Evolutionary conservation across 352 stramenopile genomes (phyloP).

Genomic region (Plasmopara viticola): DNA sequence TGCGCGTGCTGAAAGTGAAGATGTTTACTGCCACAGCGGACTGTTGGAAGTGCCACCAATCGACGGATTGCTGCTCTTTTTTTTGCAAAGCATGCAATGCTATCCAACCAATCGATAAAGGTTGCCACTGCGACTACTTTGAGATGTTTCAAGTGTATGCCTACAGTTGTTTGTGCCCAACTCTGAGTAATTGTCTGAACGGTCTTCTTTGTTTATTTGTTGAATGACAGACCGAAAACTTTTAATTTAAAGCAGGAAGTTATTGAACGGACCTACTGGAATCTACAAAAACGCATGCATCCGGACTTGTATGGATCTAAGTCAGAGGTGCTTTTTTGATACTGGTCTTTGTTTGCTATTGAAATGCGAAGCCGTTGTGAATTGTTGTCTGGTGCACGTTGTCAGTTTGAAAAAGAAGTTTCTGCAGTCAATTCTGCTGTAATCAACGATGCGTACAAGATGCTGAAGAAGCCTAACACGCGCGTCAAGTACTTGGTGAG

Average conservation of each 20-base stretch:
- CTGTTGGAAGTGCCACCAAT: constrained; percentile 83
- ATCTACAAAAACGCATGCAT: constrained; percentile 80
- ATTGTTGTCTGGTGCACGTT: constrained; percentile 3
- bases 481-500: constrained; percentile 80
- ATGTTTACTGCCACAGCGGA: constrained; percentile 13
- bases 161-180: background rate
- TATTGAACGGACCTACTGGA: constrained; percentile 86
- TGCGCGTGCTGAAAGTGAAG: constrained; percentile 4
- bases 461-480: constrained; percentile 81
- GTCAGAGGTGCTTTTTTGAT: constrained; percentile 44
- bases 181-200: constrained; percentile 8
- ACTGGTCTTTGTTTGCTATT: background rate
- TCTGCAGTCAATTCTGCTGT: constrained; percentile 72
- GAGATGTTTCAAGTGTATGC: constrained; percentile 79
- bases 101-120: constrained; percentile 69
- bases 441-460: constrained; percentile 84
- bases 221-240: constrained; percentile 49
- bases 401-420: constrained; percentile 74
- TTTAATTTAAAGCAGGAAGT: constrained; percentile 74
- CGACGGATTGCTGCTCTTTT: constrained; percentile 76
- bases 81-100: constrained; percentile 75
- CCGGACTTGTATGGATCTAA: constrained; percentile 83
- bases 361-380: background rate
- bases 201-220: constrained; percentile 1
- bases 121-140: constrained; percentile 79